Percentiles rank a stretch among this genome's conserved stretches.
Evolutionary conservation across 257 asterid genomes (phyloP).

Genomic region (Gentiana macrophylla): DNA sequence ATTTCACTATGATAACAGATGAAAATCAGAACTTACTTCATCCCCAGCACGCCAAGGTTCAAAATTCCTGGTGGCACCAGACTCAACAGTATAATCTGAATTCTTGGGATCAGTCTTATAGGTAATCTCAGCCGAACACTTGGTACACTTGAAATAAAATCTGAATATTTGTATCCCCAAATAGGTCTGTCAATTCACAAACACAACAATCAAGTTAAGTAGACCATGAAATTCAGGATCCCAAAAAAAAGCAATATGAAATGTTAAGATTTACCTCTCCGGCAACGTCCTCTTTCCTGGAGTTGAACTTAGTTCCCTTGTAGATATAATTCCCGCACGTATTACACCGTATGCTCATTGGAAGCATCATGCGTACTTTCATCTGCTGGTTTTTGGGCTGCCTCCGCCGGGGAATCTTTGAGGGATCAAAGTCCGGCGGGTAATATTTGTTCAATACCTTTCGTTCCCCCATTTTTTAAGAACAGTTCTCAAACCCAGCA

Average conservation of each 20-base stretch:
- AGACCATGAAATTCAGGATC: not conserved
- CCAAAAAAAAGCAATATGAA: not conserved
- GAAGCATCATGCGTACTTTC: slow-evolving; percentile 88
- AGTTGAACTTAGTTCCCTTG: slow-evolving; percentile 79
- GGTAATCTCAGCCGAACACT: slow-evolving; percentile 77
- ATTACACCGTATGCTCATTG: slow-evolving; percentile 74
- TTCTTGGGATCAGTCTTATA: slow-evolving; percentile 89
- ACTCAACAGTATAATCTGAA: slow-evolving; percentile 79
- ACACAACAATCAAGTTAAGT: not conserved
- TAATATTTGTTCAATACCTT: slow-evolving; percentile 83
- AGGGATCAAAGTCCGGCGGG: slow-evolving; percentile 93
- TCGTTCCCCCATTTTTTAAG: slow-evolving; percentile 62
- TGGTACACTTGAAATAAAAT: slow-evolving; percentile 82
- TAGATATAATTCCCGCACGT: slow-evolving; percentile 81
- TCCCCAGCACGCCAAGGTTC: slow-evolving; percentile 93
- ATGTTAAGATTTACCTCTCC: slow-evolving; percentile 41
- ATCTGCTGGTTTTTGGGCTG: slow-evolving; percentile 75
- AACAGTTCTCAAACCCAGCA: no score
- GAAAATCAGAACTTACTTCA: slow-evolving; percentile 33
- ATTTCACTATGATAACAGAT: not conserved
- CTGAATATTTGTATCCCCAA: slow-evolving; percentile 82
- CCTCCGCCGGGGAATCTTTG: slow-evolving; percentile 76
- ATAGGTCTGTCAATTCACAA: slow-evolving; percentile 50
- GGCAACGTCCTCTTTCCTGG: slow-evolving; percentile 70
- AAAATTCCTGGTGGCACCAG: slow-evolving; percentile 71